Evolutionary conservation across 169 alveolate species (phyloP).

Genomic region (Eimeria necatrix): DNA sequence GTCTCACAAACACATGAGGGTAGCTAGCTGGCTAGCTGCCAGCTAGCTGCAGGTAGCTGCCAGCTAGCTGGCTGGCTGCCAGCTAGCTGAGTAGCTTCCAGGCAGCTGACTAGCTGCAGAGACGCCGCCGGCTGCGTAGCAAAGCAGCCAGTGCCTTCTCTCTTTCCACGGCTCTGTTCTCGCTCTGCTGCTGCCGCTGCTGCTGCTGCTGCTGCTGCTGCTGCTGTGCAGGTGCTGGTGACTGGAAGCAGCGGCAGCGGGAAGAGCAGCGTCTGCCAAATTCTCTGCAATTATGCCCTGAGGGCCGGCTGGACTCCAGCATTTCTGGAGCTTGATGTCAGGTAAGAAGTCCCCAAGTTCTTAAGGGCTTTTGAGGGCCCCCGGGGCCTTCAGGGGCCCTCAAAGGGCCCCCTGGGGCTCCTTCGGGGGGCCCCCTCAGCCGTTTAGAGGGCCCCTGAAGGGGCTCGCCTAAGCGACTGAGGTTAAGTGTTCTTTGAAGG

Average conservation of each 20-base stretch:
- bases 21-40: neutral
- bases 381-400: no score
- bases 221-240: constrained; percentile 84
- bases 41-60: neutral
- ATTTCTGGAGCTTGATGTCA: constrained; percentile 89
- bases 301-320: constrained; percentile 91
- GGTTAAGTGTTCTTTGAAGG: no score
- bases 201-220: neutral
- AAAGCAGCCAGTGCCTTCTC: neutral
- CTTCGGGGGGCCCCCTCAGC: no score
- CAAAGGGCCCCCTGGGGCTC: no score
- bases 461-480: no score
- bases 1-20: no score
- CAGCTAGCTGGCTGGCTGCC: neutral
- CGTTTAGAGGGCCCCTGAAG: no score
- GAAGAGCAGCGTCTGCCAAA: constrained; percentile 90
- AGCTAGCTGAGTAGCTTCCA: neutral
- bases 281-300: constrained; percentile 90
- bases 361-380: no score
- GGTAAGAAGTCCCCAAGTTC: no score
- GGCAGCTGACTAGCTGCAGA: neutral
- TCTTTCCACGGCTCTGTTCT: neutral
- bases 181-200: constrained; percentile 27
- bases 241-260: constrained; percentile 94
- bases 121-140: neutral